A percentile compares a stretch with the other conserved stretches of the same genome.
Evolutionary conservation across 768 basidiomycete species (phyloP).

Genomic region (Lactifluus pinguis): DNA sequence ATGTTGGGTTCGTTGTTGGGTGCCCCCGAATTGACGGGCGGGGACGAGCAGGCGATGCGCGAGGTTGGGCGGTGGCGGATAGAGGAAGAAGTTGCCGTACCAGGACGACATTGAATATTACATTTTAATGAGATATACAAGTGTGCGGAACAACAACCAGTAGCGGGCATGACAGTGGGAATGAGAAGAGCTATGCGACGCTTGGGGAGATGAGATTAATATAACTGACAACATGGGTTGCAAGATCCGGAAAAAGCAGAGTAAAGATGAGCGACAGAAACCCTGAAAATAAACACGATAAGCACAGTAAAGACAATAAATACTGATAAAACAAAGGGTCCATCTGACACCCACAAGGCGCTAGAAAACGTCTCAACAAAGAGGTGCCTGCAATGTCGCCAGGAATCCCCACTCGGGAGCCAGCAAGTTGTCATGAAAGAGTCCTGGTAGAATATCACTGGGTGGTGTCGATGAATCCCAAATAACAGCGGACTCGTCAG

Average conservation of each 20-base stretch:
- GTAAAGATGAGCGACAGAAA: too few relatives aligned
- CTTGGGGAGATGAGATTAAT: too few relatives aligned
- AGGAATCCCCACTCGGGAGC: not conserved
- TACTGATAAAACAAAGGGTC: not conserved
- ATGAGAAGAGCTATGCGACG: not conserved
- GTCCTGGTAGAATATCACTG: not conserved
- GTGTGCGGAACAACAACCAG: not conserved
- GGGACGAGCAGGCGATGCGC: constrained; percentile 78
- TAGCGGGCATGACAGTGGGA: not conserved
- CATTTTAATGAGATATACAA: not conserved
- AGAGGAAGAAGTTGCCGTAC: constrained; percentile 53
- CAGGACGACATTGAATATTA: constrained; percentile 45
- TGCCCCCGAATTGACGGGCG: constrained; percentile 53
- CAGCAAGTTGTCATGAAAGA: not conserved
- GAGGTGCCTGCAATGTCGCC: not conserved
- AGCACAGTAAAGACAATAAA: not conserved
- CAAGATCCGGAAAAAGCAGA: too few relatives aligned
- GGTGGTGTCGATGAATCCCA: not conserved
- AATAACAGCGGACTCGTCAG: not conserved
- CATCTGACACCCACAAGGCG: not conserved
- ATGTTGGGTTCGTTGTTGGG: constrained; percentile 73
- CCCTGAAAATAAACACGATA: too few relatives aligned
- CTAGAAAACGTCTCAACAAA: not conserved
- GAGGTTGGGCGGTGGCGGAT: constrained; percentile 86
- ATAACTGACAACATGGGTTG: too few relatives aligned